Percentiles rank a stretch among this genome's conserved stretches.
Conservation (phyloP, 495 filamentous ascomycete genomes). For the Rostrohypoxylon terebratum region DNA sequence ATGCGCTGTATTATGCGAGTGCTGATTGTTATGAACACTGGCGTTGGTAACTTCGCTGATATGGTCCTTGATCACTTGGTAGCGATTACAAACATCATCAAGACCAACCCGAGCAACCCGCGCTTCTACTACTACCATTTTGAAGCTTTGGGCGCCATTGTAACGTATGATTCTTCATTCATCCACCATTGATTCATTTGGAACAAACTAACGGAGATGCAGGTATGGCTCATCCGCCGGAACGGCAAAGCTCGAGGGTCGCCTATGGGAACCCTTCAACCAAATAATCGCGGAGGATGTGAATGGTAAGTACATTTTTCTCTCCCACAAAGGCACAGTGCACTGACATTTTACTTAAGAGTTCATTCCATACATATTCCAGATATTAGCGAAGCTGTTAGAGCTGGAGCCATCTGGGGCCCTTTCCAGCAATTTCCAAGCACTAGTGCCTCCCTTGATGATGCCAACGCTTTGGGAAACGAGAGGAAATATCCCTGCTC, state of each 20-base stretch:
- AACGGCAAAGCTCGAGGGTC: constrained; percentile 72
- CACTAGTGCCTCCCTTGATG: constrained; percentile 78
- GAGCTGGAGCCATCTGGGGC: constrained; percentile 80
- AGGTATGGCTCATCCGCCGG: constrained; percentile 72
- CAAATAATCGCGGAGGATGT: constrained; percentile 81
- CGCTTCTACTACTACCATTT: constrained; percentile 99
- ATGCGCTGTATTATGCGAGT: constrained; percentile 99
- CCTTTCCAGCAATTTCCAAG: constrained; percentile 80
- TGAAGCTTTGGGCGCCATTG: constrained; percentile 93
- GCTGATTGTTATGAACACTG: constrained; percentile 88
- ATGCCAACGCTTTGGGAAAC: constrained; percentile 85
- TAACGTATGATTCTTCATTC: constrained; percentile 65
- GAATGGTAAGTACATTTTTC: constrained; percentile 65
- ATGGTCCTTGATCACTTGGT: constrained; percentile 80
- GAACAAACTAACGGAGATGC: constrained; percentile 55
- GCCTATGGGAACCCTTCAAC: constrained; percentile 81
- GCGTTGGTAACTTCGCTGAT: constrained; percentile 75
- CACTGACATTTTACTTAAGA: constrained; percentile 63
- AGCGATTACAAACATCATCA: constrained; percentile 87
- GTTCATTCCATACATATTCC: constrained; percentile 96
- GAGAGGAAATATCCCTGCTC: constrained; percentile 90
- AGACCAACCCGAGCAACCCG: constrained; percentile 94
- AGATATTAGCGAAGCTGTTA: constrained; percentile 89
- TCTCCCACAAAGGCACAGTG: neutral
- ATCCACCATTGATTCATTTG: neutral